phyloP scores from a whole-genome alignment of 73 alveolate genomes.

The Paramecium caudatum region DNA sequence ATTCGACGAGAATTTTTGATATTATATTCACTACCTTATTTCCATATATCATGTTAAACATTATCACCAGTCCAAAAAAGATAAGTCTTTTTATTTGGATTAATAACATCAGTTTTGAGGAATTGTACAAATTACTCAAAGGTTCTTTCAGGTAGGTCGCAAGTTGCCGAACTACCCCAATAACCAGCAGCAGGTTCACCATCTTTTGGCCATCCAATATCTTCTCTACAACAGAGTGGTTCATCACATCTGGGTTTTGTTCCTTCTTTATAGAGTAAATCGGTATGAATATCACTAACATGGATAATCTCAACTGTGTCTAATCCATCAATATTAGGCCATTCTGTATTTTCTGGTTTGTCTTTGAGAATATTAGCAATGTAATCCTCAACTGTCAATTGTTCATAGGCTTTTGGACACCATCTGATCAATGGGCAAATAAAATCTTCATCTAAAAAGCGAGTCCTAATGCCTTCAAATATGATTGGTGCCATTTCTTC shows the following conservation, averaged over 20 bases:
- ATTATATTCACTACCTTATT: slow-evolving; percentile 80
- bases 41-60: slow-evolving; percentile 86
- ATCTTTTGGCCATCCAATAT: slow-evolving; percentile 76
- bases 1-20: slow-evolving; percentile 53
- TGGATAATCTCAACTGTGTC: slow-evolving; percentile 83
- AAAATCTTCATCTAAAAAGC: slow-evolving; percentile 72
- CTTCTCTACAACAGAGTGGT: slow-evolving; percentile 86
- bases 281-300: slow-evolving; percentile 89
- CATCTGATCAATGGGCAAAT: slow-evolving; percentile 59
- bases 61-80: slow-evolving; percentile 90
- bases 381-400: slow-evolving; percentile 52
- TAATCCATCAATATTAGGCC: slow-evolving; percentile 51
- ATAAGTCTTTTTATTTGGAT: slow-evolving; percentile 77
- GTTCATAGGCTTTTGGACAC: slow-evolving; percentile 72
- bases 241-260: slow-evolving; percentile 80
- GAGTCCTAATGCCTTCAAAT: slow-evolving; percentile 52
- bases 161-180: slow-evolving; percentile 84
- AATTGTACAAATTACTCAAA: slow-evolving; percentile 79
- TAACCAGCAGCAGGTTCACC: slow-evolving; percentile 79
- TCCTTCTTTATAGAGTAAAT: slow-evolving; percentile 82
- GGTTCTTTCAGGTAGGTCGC: slow-evolving; percentile 87
- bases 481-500: slow-evolving; percentile 71
- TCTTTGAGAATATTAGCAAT: slow-evolving; percentile 56
- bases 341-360: slow-evolving; percentile 41
- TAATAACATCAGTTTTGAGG: slow-evolving; percentile 79